These are phyloP conservation scores for Nitzschia palea DNA, from an alignment of 108 stramenopile genomes.

Conservation along the genomic window DNA sequence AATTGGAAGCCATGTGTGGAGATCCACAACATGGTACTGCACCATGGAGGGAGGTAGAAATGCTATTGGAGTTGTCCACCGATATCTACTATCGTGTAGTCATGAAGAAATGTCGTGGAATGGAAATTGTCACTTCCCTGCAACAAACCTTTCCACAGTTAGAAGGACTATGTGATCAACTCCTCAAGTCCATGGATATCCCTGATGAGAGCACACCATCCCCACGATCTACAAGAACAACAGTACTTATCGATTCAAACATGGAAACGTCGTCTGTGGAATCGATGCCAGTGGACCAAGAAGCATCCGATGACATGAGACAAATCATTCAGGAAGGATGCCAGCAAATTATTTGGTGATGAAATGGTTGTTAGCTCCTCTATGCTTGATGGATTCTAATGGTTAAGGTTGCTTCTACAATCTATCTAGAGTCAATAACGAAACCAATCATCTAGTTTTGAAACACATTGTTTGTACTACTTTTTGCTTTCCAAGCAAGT, in stretches of 20 bases:
- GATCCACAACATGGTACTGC: neutral
- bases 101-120: conserved; percentile 1
- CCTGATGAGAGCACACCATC: neutral
- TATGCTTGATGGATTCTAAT: too few species aligned
- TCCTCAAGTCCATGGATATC: neutral
- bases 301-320: neutral
- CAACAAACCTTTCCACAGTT: neutral
- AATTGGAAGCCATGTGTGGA: neutral
- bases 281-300: neutral
- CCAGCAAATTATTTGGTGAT: too few species aligned
- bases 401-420: too few species aligned
- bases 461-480: too few species aligned
- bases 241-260: neutral
- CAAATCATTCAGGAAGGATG: conserved; percentile 4
- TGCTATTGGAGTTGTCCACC: neutral
- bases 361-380: too few species aligned
- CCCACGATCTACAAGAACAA: neutral
- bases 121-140: neutral
- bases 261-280: neutral
- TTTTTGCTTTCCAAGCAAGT: too few species aligned
- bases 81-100: conserved; percentile 13
- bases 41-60: neutral
- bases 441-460: too few species aligned
- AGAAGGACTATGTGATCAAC: neutral
- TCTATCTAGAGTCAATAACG: too few species aligned